Percentiles rank a stretch among this genome's conserved stretches.
Conservation (phyloP, 345 rosid genomes). For the Euphorbia pulcherrima region DNA sequence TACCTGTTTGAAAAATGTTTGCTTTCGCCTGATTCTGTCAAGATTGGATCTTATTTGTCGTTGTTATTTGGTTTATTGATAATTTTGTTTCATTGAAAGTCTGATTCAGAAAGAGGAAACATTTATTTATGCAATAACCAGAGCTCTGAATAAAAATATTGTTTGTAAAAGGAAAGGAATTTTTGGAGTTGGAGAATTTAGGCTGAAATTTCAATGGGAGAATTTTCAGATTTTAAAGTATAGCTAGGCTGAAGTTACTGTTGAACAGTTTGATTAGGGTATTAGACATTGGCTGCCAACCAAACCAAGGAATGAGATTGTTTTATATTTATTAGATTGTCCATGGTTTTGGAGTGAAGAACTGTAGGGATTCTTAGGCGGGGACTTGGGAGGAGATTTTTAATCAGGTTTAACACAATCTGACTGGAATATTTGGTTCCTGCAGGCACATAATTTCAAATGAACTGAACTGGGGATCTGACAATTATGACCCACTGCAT, state of each 20-base stretch:
- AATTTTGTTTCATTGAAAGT: not conserved
- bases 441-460: constrained; percentile 94
- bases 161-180: no score
- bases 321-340: not conserved
- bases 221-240: not conserved
- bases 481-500: constrained; percentile 53
- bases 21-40: not conserved
- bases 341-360: constrained; percentile 1
- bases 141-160: no score
- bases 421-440: constrained; percentile 69
- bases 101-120: not conserved
- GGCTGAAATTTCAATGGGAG: not conserved
- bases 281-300: not conserved
- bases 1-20: not conserved
- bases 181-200: not conserved
- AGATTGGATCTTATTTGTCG: not conserved
- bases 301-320: not conserved
- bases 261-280: not conserved
- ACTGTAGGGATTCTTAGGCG: not conserved
- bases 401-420: constrained; percentile 32
- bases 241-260: not conserved
- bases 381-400: constrained; percentile 16
- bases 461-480: constrained; percentile 42
- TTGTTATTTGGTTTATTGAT: not conserved
- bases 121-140: not conserved